Percentiles rank a stretch among this genome's conserved stretches.
Conservation (phyloP, 2,329 filamentous ascomycete species). For the Fusarium devonianum region DNA sequence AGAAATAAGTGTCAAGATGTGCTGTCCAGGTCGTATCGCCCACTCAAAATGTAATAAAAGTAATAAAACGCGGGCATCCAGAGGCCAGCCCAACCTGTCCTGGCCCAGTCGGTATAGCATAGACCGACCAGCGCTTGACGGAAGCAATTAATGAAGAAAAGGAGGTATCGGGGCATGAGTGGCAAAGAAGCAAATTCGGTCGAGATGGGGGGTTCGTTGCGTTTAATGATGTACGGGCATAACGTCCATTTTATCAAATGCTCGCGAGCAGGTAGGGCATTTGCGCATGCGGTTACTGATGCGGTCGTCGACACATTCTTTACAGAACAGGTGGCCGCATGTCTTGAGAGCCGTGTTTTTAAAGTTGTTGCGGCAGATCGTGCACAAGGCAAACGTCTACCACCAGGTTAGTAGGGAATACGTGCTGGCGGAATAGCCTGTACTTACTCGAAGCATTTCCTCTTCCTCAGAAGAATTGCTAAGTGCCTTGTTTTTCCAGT, state of each 20-base stretch:
- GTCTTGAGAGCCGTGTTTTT: slow-evolving; percentile 94
- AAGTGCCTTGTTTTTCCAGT: slow-evolving; percentile 82
- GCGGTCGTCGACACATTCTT: slow-evolving; percentile 86
- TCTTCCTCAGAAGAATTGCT: slow-evolving; percentile 84
- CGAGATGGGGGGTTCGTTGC: slow-evolving; percentile 3
- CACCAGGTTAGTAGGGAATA: slow-evolving; percentile 31
- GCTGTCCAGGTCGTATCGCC: slow-evolving; percentile 25
- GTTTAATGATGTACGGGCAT: slow-evolving; percentile 71
- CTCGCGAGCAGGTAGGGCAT: slow-evolving; percentile 91
- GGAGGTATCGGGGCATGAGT: slow-evolving; percentile 36
- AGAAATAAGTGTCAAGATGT: slow-evolving; percentile 36
- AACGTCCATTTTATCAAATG: slow-evolving; percentile 89
- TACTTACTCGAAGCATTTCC: slow-evolving; percentile 83
- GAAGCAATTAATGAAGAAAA: slow-evolving; percentile 37
- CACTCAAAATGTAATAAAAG: slow-evolving; percentile 9
- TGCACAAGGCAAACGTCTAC: slow-evolving; percentile 69
- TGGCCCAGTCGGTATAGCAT: slow-evolving; percentile 22
- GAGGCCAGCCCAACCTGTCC: slow-evolving; percentile 13
- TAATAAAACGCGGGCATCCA: slow-evolving; percentile 1
- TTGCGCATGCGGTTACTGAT: slow-evolving; percentile 91
- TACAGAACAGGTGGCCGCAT: slow-evolving; percentile 95
- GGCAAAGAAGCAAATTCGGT: slow-evolving; percentile 20
- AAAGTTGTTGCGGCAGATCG: slow-evolving; percentile 90
- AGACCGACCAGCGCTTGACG: slow-evolving; percentile 32
- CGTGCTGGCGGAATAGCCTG: background rate